Evolutionary conservation across 306 rosid species (phyloP).

Genomic region (Pachyrhizus erosus): DNA sequence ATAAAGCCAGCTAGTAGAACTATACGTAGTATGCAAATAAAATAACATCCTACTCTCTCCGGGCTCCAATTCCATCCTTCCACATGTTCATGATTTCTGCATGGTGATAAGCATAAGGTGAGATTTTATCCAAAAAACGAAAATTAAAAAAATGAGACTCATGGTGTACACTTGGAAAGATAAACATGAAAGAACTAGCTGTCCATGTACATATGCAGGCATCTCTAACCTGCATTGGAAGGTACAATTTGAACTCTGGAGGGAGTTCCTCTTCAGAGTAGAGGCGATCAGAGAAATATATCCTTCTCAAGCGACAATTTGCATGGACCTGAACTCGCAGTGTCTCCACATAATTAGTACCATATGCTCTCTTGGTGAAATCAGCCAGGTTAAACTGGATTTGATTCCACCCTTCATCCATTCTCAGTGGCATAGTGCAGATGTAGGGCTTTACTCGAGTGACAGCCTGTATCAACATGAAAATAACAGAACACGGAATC

Average conservation of each 20-base stretch:
- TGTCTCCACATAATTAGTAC: conserved; percentile 96
- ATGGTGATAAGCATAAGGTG: background rate
- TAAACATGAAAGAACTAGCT: background rate
- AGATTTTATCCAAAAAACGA: background rate
- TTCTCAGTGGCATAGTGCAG: conserved; percentile 92
- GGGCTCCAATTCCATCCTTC: conserved; percentile 25
- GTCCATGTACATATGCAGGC: background rate
- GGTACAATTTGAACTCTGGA: conserved; percentile 90
- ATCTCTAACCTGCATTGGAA: conserved; percentile 79
- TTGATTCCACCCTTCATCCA: conserved; percentile 98
- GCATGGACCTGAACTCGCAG: conserved; percentile 97
- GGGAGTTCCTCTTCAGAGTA: conserved; percentile 98
- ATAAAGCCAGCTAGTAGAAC: background rate
- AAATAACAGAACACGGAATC: conserved; percentile 10
- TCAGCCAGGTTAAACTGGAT: conserved; percentile 84
- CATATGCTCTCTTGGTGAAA: conserved; percentile 92
- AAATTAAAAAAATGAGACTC: background rate
- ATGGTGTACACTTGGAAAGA: background rate
- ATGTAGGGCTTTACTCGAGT: conserved; percentile 92
- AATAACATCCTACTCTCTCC: background rate
- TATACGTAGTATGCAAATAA: background rate
- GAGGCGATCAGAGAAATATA: conserved; percentile 89
- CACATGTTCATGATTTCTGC: conserved; percentile 52
- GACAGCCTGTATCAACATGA: conserved; percentile 58
- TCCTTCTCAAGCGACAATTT: conserved; percentile 93